Conservation (phyloP, 148 eudicot species). For the Amaranthus palmeri region DNA sequence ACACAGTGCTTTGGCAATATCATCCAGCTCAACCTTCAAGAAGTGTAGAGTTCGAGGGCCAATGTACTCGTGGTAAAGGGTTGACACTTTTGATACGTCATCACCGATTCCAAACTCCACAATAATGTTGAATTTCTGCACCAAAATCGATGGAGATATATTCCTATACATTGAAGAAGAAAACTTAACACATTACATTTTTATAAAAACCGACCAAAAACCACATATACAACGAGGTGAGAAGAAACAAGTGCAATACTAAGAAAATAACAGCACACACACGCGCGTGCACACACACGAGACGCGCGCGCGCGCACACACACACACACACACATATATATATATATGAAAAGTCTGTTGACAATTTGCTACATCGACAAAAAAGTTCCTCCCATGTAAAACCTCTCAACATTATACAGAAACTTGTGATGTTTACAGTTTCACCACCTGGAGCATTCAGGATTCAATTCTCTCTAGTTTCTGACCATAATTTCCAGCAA, state of each 20-base stretch:
- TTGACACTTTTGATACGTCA: constrained; percentile 40
- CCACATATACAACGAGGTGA: background rate
- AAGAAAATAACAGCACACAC: background rate
- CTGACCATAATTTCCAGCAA: background rate
- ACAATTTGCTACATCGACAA: background rate
- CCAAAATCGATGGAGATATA: constrained; percentile 43
- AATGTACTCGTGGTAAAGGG: constrained; percentile 29
- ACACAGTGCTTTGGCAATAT: constrained; percentile 45
- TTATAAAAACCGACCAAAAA: background rate
- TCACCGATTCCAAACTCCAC: constrained; percentile 64
- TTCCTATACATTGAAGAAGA: constrained; percentile 33
- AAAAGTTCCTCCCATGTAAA: background rate
- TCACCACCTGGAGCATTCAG: background rate
- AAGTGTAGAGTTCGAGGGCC: constrained; percentile 42
- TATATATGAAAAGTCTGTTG: background rate
- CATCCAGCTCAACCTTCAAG: constrained; percentile 48
- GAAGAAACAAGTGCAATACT: background rate
- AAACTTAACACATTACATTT: constrained; percentile 11
- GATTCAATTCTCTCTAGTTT: background rate
- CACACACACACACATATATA: background rate
- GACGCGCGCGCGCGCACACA: no score
- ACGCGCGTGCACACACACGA: background rate
- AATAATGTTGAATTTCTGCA: constrained; percentile 43
- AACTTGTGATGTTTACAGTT: background rate
- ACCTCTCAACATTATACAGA: background rate